phyloP scores from a whole-genome alignment of 805 yeast species.

The Millerozyma miso region DNA sequence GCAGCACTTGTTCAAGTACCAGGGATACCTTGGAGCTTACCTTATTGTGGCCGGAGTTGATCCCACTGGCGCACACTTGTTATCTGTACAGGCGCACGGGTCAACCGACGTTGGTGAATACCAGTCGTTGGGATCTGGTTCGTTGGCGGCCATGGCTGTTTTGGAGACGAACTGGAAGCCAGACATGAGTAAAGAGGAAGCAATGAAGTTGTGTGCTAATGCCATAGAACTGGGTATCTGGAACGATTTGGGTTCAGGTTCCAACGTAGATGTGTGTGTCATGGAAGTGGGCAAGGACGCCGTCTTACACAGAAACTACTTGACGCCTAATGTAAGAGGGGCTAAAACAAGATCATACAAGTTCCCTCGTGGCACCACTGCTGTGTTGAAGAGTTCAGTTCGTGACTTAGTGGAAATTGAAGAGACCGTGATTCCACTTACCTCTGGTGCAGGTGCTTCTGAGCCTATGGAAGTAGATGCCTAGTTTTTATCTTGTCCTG shows the following conservation, averaged over 20 bases:
- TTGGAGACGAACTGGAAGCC: conserved; percentile 84
- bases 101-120: conserved; percentile 95
- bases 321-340: conserved; percentile 86
- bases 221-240: conserved; percentile 98
- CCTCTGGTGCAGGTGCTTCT: conserved; percentile 9
- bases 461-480: conserved; percentile 45
- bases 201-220: conserved; percentile 83
- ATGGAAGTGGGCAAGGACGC: conserved; percentile 94
- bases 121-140: conserved; percentile 92
- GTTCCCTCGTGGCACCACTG: conserved; percentile 93
- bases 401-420: conserved; percentile 64
- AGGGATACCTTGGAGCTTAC: conserved; percentile 96
- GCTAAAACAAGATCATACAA: conserved; percentile 78
- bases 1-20: conserved; percentile 94
- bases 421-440: conserved; percentile 50
- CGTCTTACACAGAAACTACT: conserved; percentile 74
- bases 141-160: conserved; percentile 98
- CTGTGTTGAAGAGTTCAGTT: conserved; percentile 65
- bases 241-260: conserved; percentile 98
- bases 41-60: conserved; percentile 97
- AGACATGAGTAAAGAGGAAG: conserved; percentile 78
- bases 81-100: conserved; percentile 96
- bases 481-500: conserved; percentile 7
- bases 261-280: conserved; percentile 95
- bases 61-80: conserved; percentile 91